Percentiles rank a stretch among this genome's conserved stretches.
Conservation (phyloP, 1,139 yeast species). For the Suhomyces panamericanus region DNA sequence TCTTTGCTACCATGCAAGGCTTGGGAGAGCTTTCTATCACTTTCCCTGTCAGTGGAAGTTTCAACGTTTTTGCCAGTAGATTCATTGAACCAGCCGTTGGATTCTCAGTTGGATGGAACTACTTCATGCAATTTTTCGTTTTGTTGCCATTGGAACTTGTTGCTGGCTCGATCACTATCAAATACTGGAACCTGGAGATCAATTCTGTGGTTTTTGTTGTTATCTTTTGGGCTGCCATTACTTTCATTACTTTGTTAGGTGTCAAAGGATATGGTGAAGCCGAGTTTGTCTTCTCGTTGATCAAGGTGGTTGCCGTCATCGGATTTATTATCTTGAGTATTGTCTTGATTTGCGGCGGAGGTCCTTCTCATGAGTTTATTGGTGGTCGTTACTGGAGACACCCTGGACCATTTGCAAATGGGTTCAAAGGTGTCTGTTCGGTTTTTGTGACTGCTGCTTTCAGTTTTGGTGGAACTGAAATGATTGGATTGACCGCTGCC, state of each 20-base stretch:
- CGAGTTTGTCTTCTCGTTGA: conserved; percentile 38
- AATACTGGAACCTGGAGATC: conserved; percentile 39
- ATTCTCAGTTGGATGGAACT: conserved; percentile 48
- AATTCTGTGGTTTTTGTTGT: conserved; percentile 44
- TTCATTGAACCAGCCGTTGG: conserved; percentile 44
- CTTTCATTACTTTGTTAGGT: conserved; percentile 40
- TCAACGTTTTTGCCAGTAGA: conserved; percentile 40
- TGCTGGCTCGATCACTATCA: conserved; percentile 42
- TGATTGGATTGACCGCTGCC: conserved; percentile 48
- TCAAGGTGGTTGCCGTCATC: conserved; percentile 41
- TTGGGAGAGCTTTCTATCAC: conserved; percentile 41
- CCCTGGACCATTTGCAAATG: conserved; percentile 46
- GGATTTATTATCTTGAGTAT: conserved; percentile 45
- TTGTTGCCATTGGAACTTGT: conserved; percentile 30
- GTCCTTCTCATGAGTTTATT: conserved; percentile 24
- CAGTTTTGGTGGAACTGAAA: conserved; percentile 39
- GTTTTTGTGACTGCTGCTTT: conserved; percentile 38
- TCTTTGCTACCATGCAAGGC: conserved; percentile 39
- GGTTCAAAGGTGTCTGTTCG: conserved; percentile 48
- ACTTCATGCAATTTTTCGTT: conserved; percentile 35
- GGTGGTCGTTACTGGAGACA: conserved; percentile 38
- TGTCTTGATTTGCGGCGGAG: conserved; percentile 45
- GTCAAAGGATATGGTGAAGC: conserved; percentile 49
- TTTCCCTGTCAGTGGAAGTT: conserved; percentile 43
- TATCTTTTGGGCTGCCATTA: conserved; percentile 37